Evolutionary conservation across 2,329 filamentous ascomycete genomes (phyloP).

Genomic region (Aureobasidium sp.): DNA sequence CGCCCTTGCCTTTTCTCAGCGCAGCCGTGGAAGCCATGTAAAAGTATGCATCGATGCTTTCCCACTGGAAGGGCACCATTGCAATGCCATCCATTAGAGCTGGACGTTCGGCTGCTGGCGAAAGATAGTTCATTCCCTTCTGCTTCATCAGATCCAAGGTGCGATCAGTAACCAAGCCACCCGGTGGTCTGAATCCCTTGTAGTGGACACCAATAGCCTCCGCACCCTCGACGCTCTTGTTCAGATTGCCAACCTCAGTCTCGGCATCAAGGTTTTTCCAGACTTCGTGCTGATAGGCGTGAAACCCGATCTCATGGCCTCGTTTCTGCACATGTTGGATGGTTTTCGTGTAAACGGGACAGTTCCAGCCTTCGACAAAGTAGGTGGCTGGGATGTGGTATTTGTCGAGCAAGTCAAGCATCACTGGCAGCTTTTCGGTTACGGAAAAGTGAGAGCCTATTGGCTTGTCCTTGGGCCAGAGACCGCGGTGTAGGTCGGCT

Average conservation of each 20-base stretch:
- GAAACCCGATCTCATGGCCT: constrained; percentile 29
- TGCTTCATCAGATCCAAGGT: constrained; percentile 26
- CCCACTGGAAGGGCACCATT: constrained; percentile 23
- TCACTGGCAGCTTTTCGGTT: constrained; percentile 24
- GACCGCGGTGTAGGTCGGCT: constrained; percentile 26
- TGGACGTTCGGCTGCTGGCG: constrained; percentile 27
- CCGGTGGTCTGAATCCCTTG: constrained; percentile 28
- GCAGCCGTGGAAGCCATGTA: constrained; percentile 28
- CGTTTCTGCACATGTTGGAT: constrained; percentile 22
- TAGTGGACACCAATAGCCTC: constrained; percentile 21
- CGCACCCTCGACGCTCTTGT: constrained; percentile 24
- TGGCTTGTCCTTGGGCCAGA: constrained; percentile 24
- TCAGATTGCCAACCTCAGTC: constrained; percentile 23
- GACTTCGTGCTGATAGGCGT: constrained; percentile 30
- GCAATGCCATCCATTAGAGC: constrained; percentile 20
- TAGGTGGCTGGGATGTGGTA: constrained; percentile 27
- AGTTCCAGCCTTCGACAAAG: constrained; percentile 30
- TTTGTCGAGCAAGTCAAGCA: constrained; percentile 24
- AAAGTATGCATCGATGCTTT: constrained; percentile 29
- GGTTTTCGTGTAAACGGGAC: constrained; percentile 22
- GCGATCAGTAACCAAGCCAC: constrained; percentile 26
- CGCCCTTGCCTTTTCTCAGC: constrained; percentile 25
- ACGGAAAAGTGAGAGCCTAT: constrained; percentile 28
- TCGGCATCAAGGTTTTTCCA: constrained; percentile 25
- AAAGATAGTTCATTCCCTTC: constrained; percentile 27